Conservation (phyloP, 2,329 filamentous ascomycete species). For the Pyricularia pennisetigena region DNA sequence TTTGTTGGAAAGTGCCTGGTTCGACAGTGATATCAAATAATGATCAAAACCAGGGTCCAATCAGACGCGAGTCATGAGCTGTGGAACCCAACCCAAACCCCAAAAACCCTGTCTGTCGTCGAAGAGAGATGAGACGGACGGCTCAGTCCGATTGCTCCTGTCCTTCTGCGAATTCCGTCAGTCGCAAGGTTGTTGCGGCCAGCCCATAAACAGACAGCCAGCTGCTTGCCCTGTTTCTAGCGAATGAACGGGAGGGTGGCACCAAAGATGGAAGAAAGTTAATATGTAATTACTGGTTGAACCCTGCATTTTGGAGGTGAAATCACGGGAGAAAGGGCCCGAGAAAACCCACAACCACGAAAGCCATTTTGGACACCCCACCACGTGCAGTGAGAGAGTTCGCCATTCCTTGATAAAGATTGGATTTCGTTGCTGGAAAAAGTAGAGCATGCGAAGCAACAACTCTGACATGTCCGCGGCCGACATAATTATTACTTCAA, state of each 20-base stretch:
- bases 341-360: background rate
- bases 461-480: background rate
- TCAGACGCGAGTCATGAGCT: background rate
- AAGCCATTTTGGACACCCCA: background rate
- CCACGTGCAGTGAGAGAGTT: background rate
- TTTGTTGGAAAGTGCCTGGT: background rate
- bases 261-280: background rate
- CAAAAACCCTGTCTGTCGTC: background rate
- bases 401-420: background rate
- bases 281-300: no score
- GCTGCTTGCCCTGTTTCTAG: background rate
- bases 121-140: background rate
- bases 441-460: background rate
- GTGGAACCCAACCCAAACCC: background rate
- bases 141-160: background rate
- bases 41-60: background rate
- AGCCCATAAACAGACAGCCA: background rate
- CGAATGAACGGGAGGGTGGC: background rate
- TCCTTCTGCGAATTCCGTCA: background rate
- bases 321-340: background rate
- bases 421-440: background rate
- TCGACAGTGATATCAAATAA: background rate
- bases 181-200: background rate
- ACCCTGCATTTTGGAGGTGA: background rate
- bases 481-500: background rate